Percentiles rank a stretch among this genome's conserved stretches.
Evolutionary conservation across 2,329 filamentous ascomycete genomes (phyloP).

Genomic region (Colletotrichum horii): DNA sequence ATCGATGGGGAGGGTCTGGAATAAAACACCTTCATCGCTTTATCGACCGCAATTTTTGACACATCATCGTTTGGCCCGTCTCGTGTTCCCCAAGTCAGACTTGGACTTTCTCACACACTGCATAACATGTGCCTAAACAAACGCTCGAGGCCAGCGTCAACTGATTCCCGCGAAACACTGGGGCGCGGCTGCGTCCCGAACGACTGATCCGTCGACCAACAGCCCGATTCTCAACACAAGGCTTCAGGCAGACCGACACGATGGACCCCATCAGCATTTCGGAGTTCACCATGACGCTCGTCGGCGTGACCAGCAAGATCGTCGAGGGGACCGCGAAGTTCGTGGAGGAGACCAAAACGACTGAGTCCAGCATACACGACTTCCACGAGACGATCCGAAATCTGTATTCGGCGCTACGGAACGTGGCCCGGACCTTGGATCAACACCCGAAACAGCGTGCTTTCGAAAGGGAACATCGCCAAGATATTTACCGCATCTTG

Average conservation of each 20-base stretch:
- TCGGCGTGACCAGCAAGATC: slow-evolving; percentile 22
- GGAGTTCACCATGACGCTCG: slow-evolving; percentile 23
- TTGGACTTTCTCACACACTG: neutral
- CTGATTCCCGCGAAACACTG: neutral
- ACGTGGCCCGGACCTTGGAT: slow-evolving; percentile 22
- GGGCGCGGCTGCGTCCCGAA: neutral
- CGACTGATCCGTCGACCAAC: neutral
- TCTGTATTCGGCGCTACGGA: slow-evolving; percentile 22
- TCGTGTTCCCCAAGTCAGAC: neutral
- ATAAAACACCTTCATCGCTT: neutral
- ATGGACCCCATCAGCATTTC: slow-evolving; percentile 29
- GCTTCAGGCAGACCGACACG: neutral
- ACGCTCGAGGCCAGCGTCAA: neutral
- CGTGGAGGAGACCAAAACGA: slow-evolving; percentile 21
- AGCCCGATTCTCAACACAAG: neutral
- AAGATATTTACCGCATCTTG: slow-evolving; percentile 27
- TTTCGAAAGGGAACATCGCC: slow-evolving; percentile 29
- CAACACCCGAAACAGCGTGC: slow-evolving; percentile 23
- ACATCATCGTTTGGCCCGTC: neutral
- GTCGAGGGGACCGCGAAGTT: slow-evolving; percentile 26
- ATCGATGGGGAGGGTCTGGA: neutral
- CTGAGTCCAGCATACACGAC: slow-evolving; percentile 24
- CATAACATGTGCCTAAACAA: neutral
- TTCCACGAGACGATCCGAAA: slow-evolving; percentile 26
- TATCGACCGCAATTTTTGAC: neutral